Evolutionary conservation across 2,329 filamentous ascomycete species (phyloP).

Genomic region (Scytalidium lignicola): DNA sequence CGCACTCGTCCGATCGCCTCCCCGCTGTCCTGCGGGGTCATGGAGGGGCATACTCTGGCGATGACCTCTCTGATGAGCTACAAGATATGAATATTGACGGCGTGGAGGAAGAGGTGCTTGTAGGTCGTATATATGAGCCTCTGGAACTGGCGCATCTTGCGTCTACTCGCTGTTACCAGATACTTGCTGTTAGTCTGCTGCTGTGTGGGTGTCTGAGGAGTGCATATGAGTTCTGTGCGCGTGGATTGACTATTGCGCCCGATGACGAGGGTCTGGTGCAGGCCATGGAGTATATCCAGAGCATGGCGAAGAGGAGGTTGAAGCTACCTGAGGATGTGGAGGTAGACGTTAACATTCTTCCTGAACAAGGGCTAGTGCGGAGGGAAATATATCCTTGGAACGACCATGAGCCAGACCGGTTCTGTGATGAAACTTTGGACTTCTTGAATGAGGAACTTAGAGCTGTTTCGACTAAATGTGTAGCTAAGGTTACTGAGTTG

Average conservation of each 20-base stretch:
- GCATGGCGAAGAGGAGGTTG: slow-evolving; percentile 44
- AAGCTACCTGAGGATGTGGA: slow-evolving; percentile 29
- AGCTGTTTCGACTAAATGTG: slow-evolving; percentile 72
- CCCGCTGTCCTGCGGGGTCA: slow-evolving; percentile 38
- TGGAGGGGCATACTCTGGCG: slow-evolving; percentile 4
- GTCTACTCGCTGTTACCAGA: slow-evolving; percentile 54
- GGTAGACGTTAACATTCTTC: slow-evolving; percentile 51
- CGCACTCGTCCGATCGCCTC: slow-evolving; percentile 14
- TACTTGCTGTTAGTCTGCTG: slow-evolving; percentile 52
- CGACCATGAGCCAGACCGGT: slow-evolving; percentile 62
- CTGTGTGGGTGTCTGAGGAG: slow-evolving; percentile 65
- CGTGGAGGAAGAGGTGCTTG: slow-evolving; percentile 25
- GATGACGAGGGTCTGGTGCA: slow-evolving; percentile 50
- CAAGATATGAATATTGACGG: slow-evolving; percentile 28
- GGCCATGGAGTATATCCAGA: slow-evolving; percentile 48
- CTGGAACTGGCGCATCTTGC: slow-evolving; percentile 41
- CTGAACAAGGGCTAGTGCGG: slow-evolving; percentile 65
- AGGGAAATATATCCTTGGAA: slow-evolving; percentile 70
- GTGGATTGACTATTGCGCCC: slow-evolving; percentile 52
- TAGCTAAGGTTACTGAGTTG: slow-evolving; percentile 69
- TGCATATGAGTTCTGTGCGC: slow-evolving; percentile 59
- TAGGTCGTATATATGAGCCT: slow-evolving; percentile 22
- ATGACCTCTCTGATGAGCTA: slow-evolving; percentile 10
- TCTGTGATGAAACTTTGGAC: slow-evolving; percentile 61
- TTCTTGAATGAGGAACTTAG: slow-evolving; percentile 68